Conservation (phyloP, 305 asterid genomes). For the Fraxinus nigra region DNA sequence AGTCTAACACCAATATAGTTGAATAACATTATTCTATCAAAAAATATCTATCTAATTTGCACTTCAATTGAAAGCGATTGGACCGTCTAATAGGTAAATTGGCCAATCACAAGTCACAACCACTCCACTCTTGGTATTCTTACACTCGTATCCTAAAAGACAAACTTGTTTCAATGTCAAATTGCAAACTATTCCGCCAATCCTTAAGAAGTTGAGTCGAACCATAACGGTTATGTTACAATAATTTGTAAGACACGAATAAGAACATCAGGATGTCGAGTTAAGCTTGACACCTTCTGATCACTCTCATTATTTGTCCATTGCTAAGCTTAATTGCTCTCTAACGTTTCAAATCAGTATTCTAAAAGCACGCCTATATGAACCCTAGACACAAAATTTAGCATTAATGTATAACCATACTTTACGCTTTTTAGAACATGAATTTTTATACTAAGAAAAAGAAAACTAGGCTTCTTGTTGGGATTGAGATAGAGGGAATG, state of each 20-base stretch:
- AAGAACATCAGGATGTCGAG: background rate
- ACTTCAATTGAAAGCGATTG: background rate
- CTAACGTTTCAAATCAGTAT: background rate
- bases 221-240: background rate
- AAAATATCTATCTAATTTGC: background rate
- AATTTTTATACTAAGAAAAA: background rate
- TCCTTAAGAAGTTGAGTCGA: background rate
- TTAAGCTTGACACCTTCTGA: background rate
- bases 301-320: background rate
- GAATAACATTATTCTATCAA: background rate
- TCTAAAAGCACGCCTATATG: background rate
- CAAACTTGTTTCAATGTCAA: background rate
- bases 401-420: background rate
- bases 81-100: background rate
- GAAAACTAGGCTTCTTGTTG: background rate
- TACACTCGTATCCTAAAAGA: background rate
- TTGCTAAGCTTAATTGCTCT: background rate
- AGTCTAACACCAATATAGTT: no score
- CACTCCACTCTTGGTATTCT: background rate
- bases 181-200: background rate
- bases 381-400: background rate
- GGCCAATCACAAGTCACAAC: background rate
- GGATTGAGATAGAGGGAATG: background rate
- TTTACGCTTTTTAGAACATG: background rate
- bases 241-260: background rate